Base-by-base conservation (phyloP, 1,139 yeast species). In the Pneumocystis oryctolagi region DNA sequence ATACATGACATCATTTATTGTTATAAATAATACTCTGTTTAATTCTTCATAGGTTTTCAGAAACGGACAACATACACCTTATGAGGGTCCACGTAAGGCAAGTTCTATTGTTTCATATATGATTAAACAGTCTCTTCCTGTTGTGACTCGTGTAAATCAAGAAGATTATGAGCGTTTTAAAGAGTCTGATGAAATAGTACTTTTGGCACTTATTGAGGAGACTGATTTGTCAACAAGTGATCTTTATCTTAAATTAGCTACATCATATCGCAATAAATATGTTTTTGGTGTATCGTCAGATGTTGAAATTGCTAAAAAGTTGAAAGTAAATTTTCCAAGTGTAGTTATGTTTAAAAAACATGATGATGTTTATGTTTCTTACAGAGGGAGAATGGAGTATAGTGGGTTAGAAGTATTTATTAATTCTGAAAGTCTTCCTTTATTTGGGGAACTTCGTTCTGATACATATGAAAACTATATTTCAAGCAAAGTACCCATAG, bases 381-480 rank as follows among this genome's bases (percentile, higher is more conserved):
- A 74, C 70, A 70, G 74, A 39, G 78, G 77, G 62, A 73, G 76
- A 53, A 69, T 73, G 66, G 74, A 71, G 32, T 74, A 70, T 34
- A 69, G 67, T 9, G 67, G 73, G 30, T 76, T 90, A 67, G 72
- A 74, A 61, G 75, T 77, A 55, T 89, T 89, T 76, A 76, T 88
- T 69, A 76, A 78, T 66, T 77, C 78, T 67, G 95, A 90, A 78
- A 76, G 87, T 61, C 81, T 87, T 72, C 97, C 98, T 66, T 81
- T 82, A 72, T 85, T 92, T 71, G 97, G 97, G 71, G 97, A 90
- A 74, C 84, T 92, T 68, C 84, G 84, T 71, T 92, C 95, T 69
- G 80, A 82, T 65, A 86, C 95, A 67, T 92, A 86, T 80, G 78
- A 81, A 75, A 74, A 80, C 64, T 92, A 90, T 78, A 82, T 88